phyloP scores from a whole-genome alignment of 805 yeast genomes.

The Spathaspora gorwiae region DNA sequence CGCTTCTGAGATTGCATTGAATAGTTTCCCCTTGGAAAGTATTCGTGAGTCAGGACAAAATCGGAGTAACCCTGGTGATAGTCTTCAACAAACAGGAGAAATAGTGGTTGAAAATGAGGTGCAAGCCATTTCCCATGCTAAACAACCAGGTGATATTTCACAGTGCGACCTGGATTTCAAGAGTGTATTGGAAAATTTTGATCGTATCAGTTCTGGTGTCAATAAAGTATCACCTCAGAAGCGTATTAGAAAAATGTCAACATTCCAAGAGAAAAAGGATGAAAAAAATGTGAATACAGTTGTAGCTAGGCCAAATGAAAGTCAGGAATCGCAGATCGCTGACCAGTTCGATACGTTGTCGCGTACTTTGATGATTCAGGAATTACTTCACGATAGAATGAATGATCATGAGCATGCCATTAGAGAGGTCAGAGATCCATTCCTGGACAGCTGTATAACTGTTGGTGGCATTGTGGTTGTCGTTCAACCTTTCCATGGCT shows the following conservation, averaged over 20 bases:
- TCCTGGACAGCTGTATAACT: slow-evolving; percentile 17
- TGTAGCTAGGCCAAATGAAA: slow-evolving; percentile 11
- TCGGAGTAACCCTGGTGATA: not conserved
- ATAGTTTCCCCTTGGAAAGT: slow-evolving; percentile 7
- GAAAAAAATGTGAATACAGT: slow-evolving; percentile 7
- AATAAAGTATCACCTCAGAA: not conserved
- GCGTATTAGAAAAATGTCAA: slow-evolving; percentile 4
- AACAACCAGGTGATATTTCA: not conserved
- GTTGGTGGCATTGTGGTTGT: slow-evolving; percentile 33
- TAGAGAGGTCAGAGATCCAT: slow-evolving; percentile 25
- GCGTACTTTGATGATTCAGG: slow-evolving; percentile 24
- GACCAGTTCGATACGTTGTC: slow-evolving; percentile 22
- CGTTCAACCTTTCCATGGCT: slow-evolving; percentile 22
- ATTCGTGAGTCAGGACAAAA: not conserved
- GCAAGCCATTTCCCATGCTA: not conserved
- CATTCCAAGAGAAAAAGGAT: slow-evolving; percentile 1
- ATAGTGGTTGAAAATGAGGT: not conserved
- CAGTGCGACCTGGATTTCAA: slow-evolving; percentile 7
- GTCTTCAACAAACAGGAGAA: not conserved
- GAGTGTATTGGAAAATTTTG: slow-evolving; percentile 13
- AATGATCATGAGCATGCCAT: slow-evolving; percentile 12
- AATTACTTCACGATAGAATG: slow-evolving; percentile 14
- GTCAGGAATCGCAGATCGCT: slow-evolving; percentile 9
- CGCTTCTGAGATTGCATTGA: slow-evolving; percentile 9
- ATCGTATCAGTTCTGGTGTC: slow-evolving; percentile 3